Evolutionary conservation across 352 stramenopile genomes (phyloP).

Genomic region (Peronospora farinosa): DNA sequence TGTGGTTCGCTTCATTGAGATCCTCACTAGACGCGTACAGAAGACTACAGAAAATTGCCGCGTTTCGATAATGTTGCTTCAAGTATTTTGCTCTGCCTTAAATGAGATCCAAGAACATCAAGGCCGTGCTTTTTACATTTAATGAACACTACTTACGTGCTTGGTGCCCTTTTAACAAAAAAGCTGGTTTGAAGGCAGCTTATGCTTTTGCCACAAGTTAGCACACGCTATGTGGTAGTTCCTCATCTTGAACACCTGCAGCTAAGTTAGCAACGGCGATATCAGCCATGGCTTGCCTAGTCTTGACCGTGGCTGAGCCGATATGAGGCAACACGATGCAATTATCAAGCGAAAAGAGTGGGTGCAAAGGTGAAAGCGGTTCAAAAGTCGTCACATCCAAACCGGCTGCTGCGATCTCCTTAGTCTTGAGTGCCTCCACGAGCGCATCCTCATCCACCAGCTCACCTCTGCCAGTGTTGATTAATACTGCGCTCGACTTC

Average conservation of each 20-base stretch:
- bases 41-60: too few relatives aligned
- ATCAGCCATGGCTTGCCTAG: constrained; percentile 67
- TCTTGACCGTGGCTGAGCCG: constrained; percentile 57
- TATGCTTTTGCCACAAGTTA: constrained; percentile 5
- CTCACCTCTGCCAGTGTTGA: constrained; percentile 89
- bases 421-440: constrained; percentile 32
- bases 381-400: constrained; percentile 89
- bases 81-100: too few relatives aligned
- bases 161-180: not conserved
- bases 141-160: not conserved
- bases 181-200: not conserved
- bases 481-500: constrained; percentile 79
- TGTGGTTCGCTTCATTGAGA: too few relatives aligned
- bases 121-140: not conserved
- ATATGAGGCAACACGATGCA: constrained; percentile 58
- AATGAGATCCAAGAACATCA: not conserved
- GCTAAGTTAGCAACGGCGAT: constrained; percentile 60
- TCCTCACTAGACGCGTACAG: too few relatives aligned
- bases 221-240: constrained; percentile 42
- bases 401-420: constrained; percentile 47
- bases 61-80: too few relatives aligned
- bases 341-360: constrained; percentile 60
- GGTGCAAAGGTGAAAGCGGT: constrained; percentile 76
- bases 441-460: constrained; percentile 86
- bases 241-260: constrained; percentile 37